Percentiles rank a stretch among this genome's conserved stretches.
Evolutionary conservation across 2,329 filamentous ascomycete species (phyloP).

Genomic region (Ascochyta pisi): DNA sequence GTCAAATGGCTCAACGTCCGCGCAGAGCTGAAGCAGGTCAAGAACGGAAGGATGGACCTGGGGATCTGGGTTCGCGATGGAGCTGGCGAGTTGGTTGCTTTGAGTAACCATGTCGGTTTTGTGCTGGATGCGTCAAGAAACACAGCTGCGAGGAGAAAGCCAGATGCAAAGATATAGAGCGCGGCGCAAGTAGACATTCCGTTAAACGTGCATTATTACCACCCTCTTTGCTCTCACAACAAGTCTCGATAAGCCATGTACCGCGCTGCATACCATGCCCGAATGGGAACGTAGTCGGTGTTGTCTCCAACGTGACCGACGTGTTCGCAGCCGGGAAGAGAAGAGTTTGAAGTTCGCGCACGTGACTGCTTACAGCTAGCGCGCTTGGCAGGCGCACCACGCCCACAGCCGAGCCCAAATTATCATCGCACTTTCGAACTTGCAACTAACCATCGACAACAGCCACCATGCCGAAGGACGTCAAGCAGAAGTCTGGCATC

Average conservation of each 20-base stretch:
- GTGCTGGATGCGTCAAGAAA: slow-evolving; percentile 71
- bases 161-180: slow-evolving; percentile 45
- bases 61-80: slow-evolving; percentile 73
- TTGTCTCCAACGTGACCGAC: not conserved
- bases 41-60: slow-evolving; percentile 76
- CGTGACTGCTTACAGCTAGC: slow-evolving; percentile 28
- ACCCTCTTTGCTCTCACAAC: too few species aligned
- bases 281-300: not conserved
- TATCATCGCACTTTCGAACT: slow-evolving; percentile 18
- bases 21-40: slow-evolving; percentile 69
- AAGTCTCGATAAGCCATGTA: not conserved
- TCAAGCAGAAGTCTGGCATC: slow-evolving; percentile 62
- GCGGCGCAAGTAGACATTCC: not conserved
- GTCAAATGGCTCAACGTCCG: slow-evolving; percentile 76
- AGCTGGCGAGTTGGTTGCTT: slow-evolving; percentile 68
- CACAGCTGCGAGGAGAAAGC: slow-evolving; percentile 56
- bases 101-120: slow-evolving; percentile 72
- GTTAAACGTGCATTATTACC: not conserved
- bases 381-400: slow-evolving; percentile 25
- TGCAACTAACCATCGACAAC: slow-evolving; percentile 38
- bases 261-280: not conserved
- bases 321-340: not conserved
- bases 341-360: slow-evolving; percentile 15
- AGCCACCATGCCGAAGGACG: slow-evolving; percentile 60
- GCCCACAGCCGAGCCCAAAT: slow-evolving; percentile 31